Evolutionary conservation across 2,329 filamentous ascomycete species (phyloP), one percentile per base, ranked within the genome.

Genomic region (Lachnellula hyalina): DNA sequence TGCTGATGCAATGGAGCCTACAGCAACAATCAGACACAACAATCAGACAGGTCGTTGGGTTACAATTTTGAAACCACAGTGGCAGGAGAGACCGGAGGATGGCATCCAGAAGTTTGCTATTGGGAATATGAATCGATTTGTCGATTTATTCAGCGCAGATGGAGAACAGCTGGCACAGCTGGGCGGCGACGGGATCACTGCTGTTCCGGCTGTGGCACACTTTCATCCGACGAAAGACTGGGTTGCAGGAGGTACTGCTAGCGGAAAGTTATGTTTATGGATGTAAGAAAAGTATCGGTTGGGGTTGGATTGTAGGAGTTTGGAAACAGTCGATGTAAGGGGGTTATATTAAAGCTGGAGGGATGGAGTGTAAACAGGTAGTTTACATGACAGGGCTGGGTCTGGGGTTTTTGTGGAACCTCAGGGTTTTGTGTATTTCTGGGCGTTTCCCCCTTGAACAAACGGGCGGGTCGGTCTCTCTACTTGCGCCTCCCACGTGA

Each of bases 21-120:
- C 78, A 0, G 79, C 84, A 0, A 75, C 82, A 1, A 81, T 97
- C 0, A 78, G 78, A 11, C 94, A 99, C 67, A 99, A 99, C 67
- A 96, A 96, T 67, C 94, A 99, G 73, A 97, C 92, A 0, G 94
- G 93, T 0, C 80, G 92, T 53, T 96, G 90, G 90, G 91, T 96
- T 0, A 96, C 90, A 0, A 96, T 82, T 35, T 70, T 78, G 68
- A 95, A 79, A 80, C 94, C 70, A 0, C 90, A 96, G 64, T 99
- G 94, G 94, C 94, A 99, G 70, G 77, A 82, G 34, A 79, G 82
- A 46, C 93, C 94, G 0, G 74, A 79, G 35, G 90, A 94, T 55
- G 85, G 86, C 7, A 84, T 95, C 5, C 86, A 96, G 60, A 90
- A 93, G 58, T 91, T 99, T 65, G 89, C 84, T 23, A 93, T 99